Evolutionary conservation across 495 filamentous ascomycete genomes (phyloP), one percentile per base, ranked within the genome.

Genomic region (Penicillium subrubescens): DNA sequence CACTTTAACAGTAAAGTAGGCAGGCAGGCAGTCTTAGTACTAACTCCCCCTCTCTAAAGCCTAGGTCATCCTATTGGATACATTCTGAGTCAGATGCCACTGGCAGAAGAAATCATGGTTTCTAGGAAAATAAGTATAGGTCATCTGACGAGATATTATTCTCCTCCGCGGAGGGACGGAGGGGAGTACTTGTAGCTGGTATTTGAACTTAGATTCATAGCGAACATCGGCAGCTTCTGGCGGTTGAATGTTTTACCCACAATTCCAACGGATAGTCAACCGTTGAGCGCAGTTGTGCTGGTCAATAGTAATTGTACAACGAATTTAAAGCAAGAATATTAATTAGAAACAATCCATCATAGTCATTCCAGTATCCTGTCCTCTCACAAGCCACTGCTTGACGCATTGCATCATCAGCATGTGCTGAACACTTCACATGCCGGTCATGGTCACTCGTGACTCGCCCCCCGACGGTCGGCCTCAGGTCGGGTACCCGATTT

Each of bases 241-340:
- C 70, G 70, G 71, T 67, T 59, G 66, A 67, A 73, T 66, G 59
- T 67, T 71, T 68, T 73, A 61, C 71, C 68, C 59, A 62, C 19
- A 21, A 15, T 50, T 51, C 31, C 3, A 31, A 31, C 39, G 8
- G 25, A 27, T 44, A 44, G 44, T 1, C 12, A 25, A 23, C 8
- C 11, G 25, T 33, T 21, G 53, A 34, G n/a, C 2, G 37, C 4
- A 6, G 31, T 52, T 14, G 48, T 31, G 48, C 48, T n/a, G 48
- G 48, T 29, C 12, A 31, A 52, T 52, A 7, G 15, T 29, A 8
- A 27, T 15, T 1, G 35, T 21, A 11, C 8, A 10, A 10, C 43
- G 5, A 44, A n/a, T 8, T 44, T 19, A 1, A 44, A 44, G 43
- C 6, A 21, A 33, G 8, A 33, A 33, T 7, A 33, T 33, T 33